These are phyloP conservation scores for Yarrowia porcina DNA, from an alignment of 805 yeast species.

Conservation along the genomic window DNA sequence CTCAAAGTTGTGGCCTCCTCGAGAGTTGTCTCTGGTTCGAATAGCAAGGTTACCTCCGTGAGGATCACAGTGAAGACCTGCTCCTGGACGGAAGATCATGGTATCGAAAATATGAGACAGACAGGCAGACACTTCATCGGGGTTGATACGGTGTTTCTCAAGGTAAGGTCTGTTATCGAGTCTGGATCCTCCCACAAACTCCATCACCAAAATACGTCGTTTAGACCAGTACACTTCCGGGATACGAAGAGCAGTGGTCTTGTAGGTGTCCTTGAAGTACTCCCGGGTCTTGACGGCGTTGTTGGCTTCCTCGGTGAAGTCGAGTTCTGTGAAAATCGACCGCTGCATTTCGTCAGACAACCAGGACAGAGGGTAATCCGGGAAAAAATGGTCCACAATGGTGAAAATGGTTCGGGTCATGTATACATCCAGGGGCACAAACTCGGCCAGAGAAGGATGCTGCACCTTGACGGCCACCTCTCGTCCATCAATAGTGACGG, in stretches of 20 bases:
- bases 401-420: conserved; percentile 74
- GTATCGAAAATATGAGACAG: conserved; percentile 86
- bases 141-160: conserved; percentile 58
- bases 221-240: conserved; percentile 69
- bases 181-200: conserved; percentile 75
- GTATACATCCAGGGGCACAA: conserved; percentile 84
- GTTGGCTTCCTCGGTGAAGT: conserved; percentile 80
- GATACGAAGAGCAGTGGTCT: conserved; percentile 70
- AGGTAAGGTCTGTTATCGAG: conserved; percentile 72
- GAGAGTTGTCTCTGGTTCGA: conserved; percentile 39
- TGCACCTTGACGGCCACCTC: conserved; percentile 93
- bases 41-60: conserved; percentile 97
- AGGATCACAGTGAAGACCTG: conserved; percentile 95
- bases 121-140: conserved; percentile 78
- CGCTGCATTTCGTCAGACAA: conserved; percentile 87
- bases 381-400: conserved; percentile 73
- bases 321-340: conserved; percentile 86
- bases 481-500: conserved; percentile 56
- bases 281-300: conserved; percentile 70
- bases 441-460: conserved; percentile 81
- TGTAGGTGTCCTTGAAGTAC: conserved; percentile 57
- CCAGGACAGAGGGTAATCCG: conserved; percentile 93
- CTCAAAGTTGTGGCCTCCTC: conserved; percentile 72
- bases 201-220: conserved; percentile 80
- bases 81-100: conserved; percentile 93